Percentiles rank a stretch among this genome's conserved stretches.
These are phyloP conservation scores for Microdochium nivale DNA, from an alignment of 2,329 filamentous ascomycete genomes.

Conservation along the genomic window DNA sequence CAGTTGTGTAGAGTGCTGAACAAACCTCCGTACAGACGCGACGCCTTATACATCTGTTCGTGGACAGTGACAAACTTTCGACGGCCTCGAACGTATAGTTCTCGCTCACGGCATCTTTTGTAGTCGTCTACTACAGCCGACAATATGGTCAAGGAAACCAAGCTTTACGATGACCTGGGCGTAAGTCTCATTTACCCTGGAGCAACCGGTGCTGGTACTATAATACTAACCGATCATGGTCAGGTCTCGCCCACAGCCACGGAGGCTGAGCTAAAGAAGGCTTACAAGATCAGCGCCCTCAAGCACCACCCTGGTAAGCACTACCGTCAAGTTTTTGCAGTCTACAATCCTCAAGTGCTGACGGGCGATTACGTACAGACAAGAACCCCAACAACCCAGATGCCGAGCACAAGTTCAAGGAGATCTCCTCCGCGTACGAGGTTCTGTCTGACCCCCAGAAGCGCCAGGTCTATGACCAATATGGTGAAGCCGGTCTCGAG, in stretches of 20 bases:
- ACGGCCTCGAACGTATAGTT: no score
- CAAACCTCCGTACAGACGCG: no score
- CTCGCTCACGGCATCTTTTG: background rate
- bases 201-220: background rate
- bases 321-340: slow-evolving; percentile 8
- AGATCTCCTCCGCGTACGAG: slow-evolving; percentile 92
- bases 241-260: slow-evolving; percentile 72
- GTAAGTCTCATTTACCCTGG: slow-evolving; percentile 37
- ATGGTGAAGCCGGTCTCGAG: slow-evolving; percentile 93
- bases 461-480: slow-evolving; percentile 88
- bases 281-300: slow-evolving; percentile 74
- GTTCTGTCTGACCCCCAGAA: slow-evolving; percentile 87
- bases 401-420: slow-evolving; percentile 97
- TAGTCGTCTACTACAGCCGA: slow-evolving; percentile 4
- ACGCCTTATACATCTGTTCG: no score
- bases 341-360: background rate
- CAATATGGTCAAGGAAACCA: slow-evolving; percentile 72
- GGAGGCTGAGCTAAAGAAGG: slow-evolving; percentile 84
- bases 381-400: slow-evolving; percentile 94
- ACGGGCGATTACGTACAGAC: slow-evolving; percentile 45
- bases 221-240: slow-evolving; percentile 8
- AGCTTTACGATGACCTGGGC: slow-evolving; percentile 70
- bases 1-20: no score
- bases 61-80: no score
- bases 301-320: slow-evolving; percentile 74